Percentiles rank a stretch among this genome's conserved stretches.
Evolutionary conservation across 805 yeast species (phyloP).

Genomic region (Wickerhamomyces xylosicus): DNA sequence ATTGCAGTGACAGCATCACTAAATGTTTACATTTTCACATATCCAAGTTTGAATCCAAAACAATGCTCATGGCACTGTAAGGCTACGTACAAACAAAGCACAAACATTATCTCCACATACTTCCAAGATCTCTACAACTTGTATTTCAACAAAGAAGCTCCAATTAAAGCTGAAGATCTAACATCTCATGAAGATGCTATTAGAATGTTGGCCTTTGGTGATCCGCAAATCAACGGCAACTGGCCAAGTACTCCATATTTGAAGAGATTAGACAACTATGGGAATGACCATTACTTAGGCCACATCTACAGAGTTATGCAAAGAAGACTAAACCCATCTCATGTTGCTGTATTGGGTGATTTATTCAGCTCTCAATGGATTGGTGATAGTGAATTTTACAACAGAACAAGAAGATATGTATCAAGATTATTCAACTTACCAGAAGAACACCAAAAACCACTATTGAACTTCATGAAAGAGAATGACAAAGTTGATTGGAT

Average conservation of each 20-base stretch:
- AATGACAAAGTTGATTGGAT: slow-evolving; percentile 51
- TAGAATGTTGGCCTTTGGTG: slow-evolving; percentile 78
- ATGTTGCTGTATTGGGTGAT: slow-evolving; percentile 89
- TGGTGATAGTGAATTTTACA: slow-evolving; percentile 71
- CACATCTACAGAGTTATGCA: slow-evolving; percentile 69
- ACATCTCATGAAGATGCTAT: slow-evolving; percentile 30
- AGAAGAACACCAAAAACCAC: slow-evolving; percentile 35
- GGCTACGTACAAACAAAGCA: neutral
- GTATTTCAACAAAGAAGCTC: neutral
- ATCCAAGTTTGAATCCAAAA: slow-evolving; percentile 50
- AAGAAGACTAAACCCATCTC: slow-evolving; percentile 56
- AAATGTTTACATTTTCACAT: slow-evolving; percentile 62
- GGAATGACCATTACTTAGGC: slow-evolving; percentile 83
- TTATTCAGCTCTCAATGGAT: slow-evolving; percentile 94
- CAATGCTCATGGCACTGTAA: slow-evolving; percentile 50
- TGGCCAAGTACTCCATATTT: slow-evolving; percentile 63
- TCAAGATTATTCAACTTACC: slow-evolving; percentile 61
- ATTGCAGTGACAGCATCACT: slow-evolving; percentile 30
- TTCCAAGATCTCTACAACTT: neutral
- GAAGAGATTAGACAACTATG: slow-evolving; percentile 72
- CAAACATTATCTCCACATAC: neutral
- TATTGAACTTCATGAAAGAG: slow-evolving; percentile 32
- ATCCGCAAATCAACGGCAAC: slow-evolving; percentile 93
- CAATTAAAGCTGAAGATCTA: neutral
- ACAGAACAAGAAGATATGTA: slow-evolving; percentile 66